Evolutionary conservation across 768 basidiomycete genomes (phyloP), one percentile per base, ranked within the genome.

Genomic region (Daedalea quercina): DNA sequence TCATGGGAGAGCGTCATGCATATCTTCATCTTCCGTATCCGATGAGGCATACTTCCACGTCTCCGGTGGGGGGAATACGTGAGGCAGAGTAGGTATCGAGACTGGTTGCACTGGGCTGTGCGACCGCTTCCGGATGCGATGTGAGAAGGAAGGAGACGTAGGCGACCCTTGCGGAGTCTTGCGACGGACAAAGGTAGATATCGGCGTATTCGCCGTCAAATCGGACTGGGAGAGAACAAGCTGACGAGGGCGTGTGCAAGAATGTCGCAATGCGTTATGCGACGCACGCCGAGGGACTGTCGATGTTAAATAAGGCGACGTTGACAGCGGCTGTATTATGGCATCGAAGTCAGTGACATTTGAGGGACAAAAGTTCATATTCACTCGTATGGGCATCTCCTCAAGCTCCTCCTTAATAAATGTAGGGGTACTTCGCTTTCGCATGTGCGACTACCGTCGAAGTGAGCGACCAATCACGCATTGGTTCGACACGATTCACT

Each of bases 121-220:
- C 44, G 54, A 55, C 44, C 61, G 49, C 31, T 58, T 45, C 54
- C 58, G 51, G 54, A 60, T 67, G 47, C 68, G 76, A 50, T 53
- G 61, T 28, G 77, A 72, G 65, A 87, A 87, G 11, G 78, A 78
- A 12, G 85, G 79, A 1, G 82, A 80, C 15, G 80, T 82, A 0
- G 87, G 87, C 11, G 88, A 87, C 35, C 79, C 75, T 53, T 82
- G 81, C 25, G 88, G 87, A 1, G 87, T 87, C 69, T 82, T 87
- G 56, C 88, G 82, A 57, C 89, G 86, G 41, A 87, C 83, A 54
- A 85, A 90, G 35, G 79, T 77, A 24, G 89, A 91, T 51, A 91
- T 90, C 50, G 89, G 89, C 13, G 84, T 87, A 61, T 61, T 65
- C 6, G 63, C 67, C 24, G 63, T 60, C 28, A 55, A 57, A 45